A percentile compares a stretch with the other conserved stretches of the same genome.
Evolutionary conservation across 768 basidiomycete genomes (phyloP).

Genomic region (Termitomyces eurrhizus): DNA sequence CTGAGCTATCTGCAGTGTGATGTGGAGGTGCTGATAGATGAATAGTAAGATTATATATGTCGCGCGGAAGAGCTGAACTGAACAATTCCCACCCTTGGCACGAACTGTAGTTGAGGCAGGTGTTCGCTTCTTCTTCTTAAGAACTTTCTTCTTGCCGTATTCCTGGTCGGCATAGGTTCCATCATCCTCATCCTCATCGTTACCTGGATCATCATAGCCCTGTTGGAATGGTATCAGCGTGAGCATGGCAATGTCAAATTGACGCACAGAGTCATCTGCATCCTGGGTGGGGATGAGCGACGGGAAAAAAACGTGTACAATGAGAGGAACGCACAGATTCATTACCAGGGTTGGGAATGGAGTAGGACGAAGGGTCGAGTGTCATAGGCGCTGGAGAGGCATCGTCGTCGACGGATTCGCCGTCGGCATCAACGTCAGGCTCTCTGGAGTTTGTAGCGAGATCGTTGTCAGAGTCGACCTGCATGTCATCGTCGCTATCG

Average conservation of each 20-base stretch:
- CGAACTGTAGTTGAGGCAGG: constrained; percentile 42
- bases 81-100: constrained; percentile 49
- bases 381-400: constrained; percentile 29
- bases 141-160: constrained; percentile 65
- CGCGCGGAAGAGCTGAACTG: constrained; percentile 7
- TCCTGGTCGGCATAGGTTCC: constrained; percentile 78
- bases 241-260: constrained; percentile 6
- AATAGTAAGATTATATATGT: constrained; percentile 17
- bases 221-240: constrained; percentile 21
- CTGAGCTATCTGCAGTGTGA: constrained; percentile 53
- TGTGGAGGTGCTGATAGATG: constrained; percentile 41
- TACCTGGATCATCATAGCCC: constrained; percentile 55
- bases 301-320: constrained; percentile 6
- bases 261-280: constrained; percentile 60
- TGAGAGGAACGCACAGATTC: constrained; percentile 36
- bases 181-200: constrained; percentile 68
- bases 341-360: constrained; percentile 28
- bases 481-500: constrained; percentile 65
- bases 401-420: constrained; percentile 59
- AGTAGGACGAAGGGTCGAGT: constrained; percentile 26
- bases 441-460: constrained; percentile 38
- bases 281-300: constrained; percentile 28
- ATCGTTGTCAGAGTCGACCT: constrained; percentile 61
- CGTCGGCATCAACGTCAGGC: constrained; percentile 60
- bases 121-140: constrained; percentile 64